These are phyloP conservation scores for Thermoascus crustaceus DNA, from an alignment of 2,329 filamentous ascomycete genomes.

Conservation along the genomic window DNA sequence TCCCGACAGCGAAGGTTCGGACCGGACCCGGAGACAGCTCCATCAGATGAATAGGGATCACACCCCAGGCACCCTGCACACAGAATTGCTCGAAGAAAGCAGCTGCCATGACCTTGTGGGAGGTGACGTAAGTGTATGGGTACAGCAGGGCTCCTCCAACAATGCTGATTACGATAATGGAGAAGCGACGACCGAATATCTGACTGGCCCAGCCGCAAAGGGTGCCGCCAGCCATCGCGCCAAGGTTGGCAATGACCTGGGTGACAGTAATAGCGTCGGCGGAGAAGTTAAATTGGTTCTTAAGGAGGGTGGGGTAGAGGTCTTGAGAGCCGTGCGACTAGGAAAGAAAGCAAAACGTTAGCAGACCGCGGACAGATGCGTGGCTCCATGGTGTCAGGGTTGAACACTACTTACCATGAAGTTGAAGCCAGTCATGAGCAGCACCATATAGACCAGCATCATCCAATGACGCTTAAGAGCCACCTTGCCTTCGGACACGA, in stretches of 20 bases:
- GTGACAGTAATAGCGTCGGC: conserved; percentile 57
- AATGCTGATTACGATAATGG: conserved; percentile 56
- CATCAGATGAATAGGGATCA: conserved; percentile 63
- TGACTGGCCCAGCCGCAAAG: conserved; percentile 60
- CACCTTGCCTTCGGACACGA: conserved; percentile 68
- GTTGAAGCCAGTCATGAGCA: conserved; percentile 87
- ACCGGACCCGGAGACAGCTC: conserved; percentile 54
- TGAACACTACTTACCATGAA: conserved; percentile 67
- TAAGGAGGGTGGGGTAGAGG: conserved; percentile 52
- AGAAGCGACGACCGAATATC: conserved; percentile 60
- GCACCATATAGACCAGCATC: conserved; percentile 68
- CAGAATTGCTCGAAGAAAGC: conserved; percentile 80
- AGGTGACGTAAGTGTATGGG: conserved; percentile 65
- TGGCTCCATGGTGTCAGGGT: no score
- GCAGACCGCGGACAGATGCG: not conserved
- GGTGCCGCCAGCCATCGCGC: conserved; percentile 61
- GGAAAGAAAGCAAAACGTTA: conserved; percentile 8
- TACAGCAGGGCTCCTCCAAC: conserved; percentile 71
- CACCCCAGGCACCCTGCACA: conserved; percentile 68
- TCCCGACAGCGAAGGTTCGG: conserved; percentile 56
- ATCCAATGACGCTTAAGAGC: conserved; percentile 74
- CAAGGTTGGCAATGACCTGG: conserved; percentile 64
- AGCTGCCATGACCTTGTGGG: conserved; percentile 60
- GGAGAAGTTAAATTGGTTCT: conserved; percentile 51
- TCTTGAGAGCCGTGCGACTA: conserved; percentile 64